Evolutionary conservation across 2,329 filamentous ascomycete species (phyloP), one percentile per base, ranked within the genome.

Genomic region (Ophiostoma australiae): DNA sequence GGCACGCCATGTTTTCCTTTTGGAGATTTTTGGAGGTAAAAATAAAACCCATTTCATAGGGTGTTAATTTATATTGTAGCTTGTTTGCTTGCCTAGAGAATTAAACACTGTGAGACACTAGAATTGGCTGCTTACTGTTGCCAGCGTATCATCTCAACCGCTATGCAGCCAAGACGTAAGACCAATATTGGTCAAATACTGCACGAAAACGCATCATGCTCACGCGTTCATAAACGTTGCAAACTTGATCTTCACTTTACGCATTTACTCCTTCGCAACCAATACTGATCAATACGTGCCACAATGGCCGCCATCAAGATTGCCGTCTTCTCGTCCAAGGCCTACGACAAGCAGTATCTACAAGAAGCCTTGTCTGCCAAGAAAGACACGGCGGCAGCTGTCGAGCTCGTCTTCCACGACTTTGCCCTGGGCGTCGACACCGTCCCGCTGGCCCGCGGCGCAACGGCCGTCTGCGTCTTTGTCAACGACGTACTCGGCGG

Each of bases 381-480:
- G n/a, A 20, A 33, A 5, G 41, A 68, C 41, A 11, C 35, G 2
- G 41, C 67, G 17, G 27, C 44, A n/a, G 76, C 80, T 69, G 79
- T 86, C 74, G 81, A 86, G 13, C 79, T 90, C 70, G 76, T 80
- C 71, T 89, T 85, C 78, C 87, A 90, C 78, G 83, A 87, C 66
- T 86, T 88, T 72, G 76, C 85, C 3, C 83, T 91, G 11, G 82
- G 80, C 58, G 74, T 80, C 37, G 84, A 87, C 66, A 91, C 88
- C 0, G 86, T 83, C 1, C 74, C 83, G 0, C 82, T 90, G 7
- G 85, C 85, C 2, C 76, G 79, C 1, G 83, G 81, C 48, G 82
- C 84, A 72, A 79, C 84, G 61, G 89, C 88, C 71, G 82, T 91
- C 68, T 91, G 89, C 79, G 85, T 87, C 75, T 91, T 91, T 75